Evolutionary conservation across 495 filamentous ascomycete species (phyloP).

Genomic region (Aspergillus homomorphus): DNA sequence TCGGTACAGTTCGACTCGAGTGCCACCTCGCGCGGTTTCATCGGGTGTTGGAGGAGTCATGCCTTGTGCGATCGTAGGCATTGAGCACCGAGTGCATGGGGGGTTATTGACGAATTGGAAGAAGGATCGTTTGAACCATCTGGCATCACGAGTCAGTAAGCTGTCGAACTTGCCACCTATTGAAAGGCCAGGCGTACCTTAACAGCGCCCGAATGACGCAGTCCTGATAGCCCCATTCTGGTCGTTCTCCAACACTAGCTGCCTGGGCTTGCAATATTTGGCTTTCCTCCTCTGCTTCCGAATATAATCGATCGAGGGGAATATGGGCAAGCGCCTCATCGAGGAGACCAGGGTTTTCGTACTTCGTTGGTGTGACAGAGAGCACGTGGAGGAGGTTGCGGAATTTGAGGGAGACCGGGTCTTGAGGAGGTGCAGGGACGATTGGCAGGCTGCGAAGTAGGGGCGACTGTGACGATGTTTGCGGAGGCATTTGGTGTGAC

Average conservation of each 20-base stretch:
- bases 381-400: conserved; percentile 76
- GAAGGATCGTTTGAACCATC: conserved; percentile 94
- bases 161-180: neutral
- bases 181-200: conserved; percentile 45
- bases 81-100: conserved; percentile 71
- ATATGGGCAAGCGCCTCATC: conserved; percentile 87
- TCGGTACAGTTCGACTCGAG: conserved; percentile 82
- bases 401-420: conserved; percentile 74
- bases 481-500: conserved; percentile 35
- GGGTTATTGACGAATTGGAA: conserved; percentile 98
- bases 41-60: conserved; percentile 82
- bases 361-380: conserved; percentile 81
- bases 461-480: conserved; percentile 63
- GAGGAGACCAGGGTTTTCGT: conserved; percentile 93
- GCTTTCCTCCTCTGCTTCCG: conserved; percentile 88
- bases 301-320: conserved; percentile 88
- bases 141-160: conserved; percentile 37
- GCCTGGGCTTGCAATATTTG: conserved; percentile 84
- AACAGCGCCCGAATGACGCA: conserved; percentile 89
- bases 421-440: conserved; percentile 74
- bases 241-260: conserved; percentile 73
- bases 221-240: conserved; percentile 98
- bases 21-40: conserved; percentile 81
- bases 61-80: conserved; percentile 78
- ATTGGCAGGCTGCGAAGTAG: conserved; percentile 69